Percentiles rank a stretch among this genome's conserved stretches.
These are phyloP conservation scores for Carex scoparia DNA, from an alignment of 176 grass and related monocot genomes.

Conservation along the genomic window DNA sequence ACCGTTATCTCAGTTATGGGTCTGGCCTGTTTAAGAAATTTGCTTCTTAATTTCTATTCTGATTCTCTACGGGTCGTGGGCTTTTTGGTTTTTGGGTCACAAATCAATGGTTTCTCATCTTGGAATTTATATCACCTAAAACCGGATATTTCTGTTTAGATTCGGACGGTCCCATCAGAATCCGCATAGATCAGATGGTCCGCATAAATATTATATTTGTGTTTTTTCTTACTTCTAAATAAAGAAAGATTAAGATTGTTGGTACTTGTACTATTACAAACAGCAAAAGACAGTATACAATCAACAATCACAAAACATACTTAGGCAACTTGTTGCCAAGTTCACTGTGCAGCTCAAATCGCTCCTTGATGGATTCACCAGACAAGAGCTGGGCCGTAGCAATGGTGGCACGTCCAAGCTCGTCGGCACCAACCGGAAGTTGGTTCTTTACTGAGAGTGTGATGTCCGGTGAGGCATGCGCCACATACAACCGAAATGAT, in stretches of 20 bases:
- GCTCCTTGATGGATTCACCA: slow-evolving; percentile 29
- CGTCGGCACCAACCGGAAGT: slow-evolving; percentile 38
- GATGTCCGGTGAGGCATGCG: slow-evolving; percentile 35
- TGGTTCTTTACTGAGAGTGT: slow-evolving; percentile 64
- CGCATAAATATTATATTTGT: too few relatives aligned
- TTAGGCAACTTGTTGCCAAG: slow-evolving; percentile 5
- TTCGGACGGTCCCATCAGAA: too few relatives aligned
- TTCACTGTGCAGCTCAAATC: slow-evolving; percentile 49
- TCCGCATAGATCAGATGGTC: too few relatives aligned
- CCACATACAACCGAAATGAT: slow-evolving; percentile 74
- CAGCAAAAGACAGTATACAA: not conserved
- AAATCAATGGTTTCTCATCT: not conserved
- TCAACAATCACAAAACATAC: not conserved
- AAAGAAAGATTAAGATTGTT: not conserved
- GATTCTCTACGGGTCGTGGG: not conserved
- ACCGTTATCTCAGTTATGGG: not conserved
- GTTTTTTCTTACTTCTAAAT: too few relatives aligned
- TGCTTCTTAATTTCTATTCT: not conserved
- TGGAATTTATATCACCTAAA: too few relatives aligned
- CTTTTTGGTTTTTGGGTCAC: not conserved
- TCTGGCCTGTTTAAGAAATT: not conserved
- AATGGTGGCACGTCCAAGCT: slow-evolving; percentile 45
- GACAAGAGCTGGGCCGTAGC: slow-evolving; percentile 30
- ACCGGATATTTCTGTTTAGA: too few relatives aligned
- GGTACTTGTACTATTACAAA: not conserved